These are phyloP conservation scores for Leishmania arabica DNA, from an alignment of 208 protist genomes.

Conservation along the genomic window DNA sequence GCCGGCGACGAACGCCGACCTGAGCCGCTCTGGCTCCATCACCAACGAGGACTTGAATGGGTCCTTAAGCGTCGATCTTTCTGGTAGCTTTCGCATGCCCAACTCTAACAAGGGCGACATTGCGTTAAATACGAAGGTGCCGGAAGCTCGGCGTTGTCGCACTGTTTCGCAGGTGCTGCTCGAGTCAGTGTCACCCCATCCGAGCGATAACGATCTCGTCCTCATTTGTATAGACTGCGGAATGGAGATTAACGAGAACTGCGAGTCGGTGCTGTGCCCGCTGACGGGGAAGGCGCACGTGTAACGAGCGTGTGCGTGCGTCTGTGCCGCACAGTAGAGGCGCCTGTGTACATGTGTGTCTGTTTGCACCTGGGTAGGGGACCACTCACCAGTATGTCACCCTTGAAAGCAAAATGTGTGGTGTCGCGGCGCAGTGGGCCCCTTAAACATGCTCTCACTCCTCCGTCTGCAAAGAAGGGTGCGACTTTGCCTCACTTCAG, in stretches of 20 bases:
- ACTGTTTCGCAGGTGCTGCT: slow-evolving; percentile 14
- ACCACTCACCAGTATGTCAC: background rate
- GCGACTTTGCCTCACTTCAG: background rate
- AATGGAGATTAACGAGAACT: slow-evolving; percentile 41
- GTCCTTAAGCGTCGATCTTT: slow-evolving; percentile 32
- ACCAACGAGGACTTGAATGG: slow-evolving; percentile 19
- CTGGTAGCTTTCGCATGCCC: slow-evolving; percentile 35
- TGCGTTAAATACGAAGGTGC: slow-evolving; percentile 13
- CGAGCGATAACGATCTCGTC: slow-evolving; percentile 55
- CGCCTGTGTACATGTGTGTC: background rate
- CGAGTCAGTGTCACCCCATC: slow-evolving; percentile 33
- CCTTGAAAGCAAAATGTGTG: background rate
- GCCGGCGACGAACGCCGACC: background rate
- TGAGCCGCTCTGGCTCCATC: slow-evolving; percentile 5
- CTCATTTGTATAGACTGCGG: slow-evolving; percentile 70
- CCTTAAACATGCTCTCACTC: background rate
- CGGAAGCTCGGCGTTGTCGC: slow-evolving; percentile 15
- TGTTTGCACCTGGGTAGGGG: background rate
- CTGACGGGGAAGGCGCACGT: slow-evolving; percentile 54
- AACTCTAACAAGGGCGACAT: slow-evolving; percentile 35
- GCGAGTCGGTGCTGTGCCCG: slow-evolving; percentile 35
- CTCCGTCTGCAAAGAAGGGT: background rate
- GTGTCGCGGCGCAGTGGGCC: background rate
- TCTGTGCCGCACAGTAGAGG: background rate
- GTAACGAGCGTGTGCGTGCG: slow-evolving; percentile 12